Evolutionary conservation across 176 grass and related monocot genomes (phyloP), one percentile per base, ranked within the genome.

Genomic region (Cenchrus fungigraminus): DNA sequence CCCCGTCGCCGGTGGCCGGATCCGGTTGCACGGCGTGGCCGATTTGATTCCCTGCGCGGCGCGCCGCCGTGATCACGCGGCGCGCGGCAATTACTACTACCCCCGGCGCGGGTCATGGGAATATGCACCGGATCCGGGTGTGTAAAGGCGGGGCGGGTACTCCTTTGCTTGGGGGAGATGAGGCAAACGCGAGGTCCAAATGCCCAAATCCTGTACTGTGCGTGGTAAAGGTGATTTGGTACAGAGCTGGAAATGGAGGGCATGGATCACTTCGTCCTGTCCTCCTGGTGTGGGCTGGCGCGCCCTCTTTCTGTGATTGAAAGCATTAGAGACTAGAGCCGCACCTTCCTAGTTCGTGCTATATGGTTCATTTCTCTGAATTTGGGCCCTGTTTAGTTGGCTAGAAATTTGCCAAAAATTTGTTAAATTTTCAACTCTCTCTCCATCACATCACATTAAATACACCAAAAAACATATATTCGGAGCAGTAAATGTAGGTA

Each of bases 141-240:
- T 40, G 62, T 61, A 61, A 86, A 17, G 29, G 14, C 2, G 49
- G 10, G 25, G 78, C 61, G 70, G 80, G 71, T 22, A 25, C 43
- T 16, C 12, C 34, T 34, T 34, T 45, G 8, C 5, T 46, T 46
- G 43, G 44, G 7, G 44, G 17, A 7, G 11, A 28, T 12, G 58
- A 3, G 29, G 49, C 9, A 4, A 15, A 20, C 1, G 75, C 37
- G 6, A 12, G 2, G 11, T 25, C 25, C 25, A 25, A 25, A 25
- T 25, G 25, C 25, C 0, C 32, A 37, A 2, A 61, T 77, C 43
- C 17, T 77, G n/a, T 55, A 17, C 14, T 25, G 20, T 64, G 2
- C 61, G 40, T n/a, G 79, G 51, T 6, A 72, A 86, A 72, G 80
- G 60, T 72, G 67, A 29, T 56, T 59, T 58, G 58, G 81, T 57